Percentiles rank a stretch among this genome's conserved stretches.
Evolutionary conservation across 257 asterid species (phyloP).

Genomic region (Solanum paucissectum): DNA sequence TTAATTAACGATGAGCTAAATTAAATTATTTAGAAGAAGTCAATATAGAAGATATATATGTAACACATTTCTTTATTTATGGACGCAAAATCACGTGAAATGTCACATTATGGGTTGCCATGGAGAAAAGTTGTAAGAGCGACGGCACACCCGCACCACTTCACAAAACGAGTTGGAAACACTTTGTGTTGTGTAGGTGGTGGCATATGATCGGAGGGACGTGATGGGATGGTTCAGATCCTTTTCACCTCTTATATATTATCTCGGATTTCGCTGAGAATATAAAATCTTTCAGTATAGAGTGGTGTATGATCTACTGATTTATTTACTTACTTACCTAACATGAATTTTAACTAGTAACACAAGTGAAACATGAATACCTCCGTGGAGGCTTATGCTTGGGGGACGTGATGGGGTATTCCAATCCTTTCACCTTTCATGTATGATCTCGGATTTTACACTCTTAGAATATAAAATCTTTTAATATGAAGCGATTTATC

Average conservation of each 20-base stretch:
- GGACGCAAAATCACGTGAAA: slow-evolving; percentile 25
- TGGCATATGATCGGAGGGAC: background rate
- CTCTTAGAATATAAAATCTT: background rate
- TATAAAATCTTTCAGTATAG: background rate
- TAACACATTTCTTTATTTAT: background rate
- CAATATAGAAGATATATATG: slow-evolving; percentile 1
- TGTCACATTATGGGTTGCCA: slow-evolving; percentile 5
- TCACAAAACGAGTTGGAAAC: background rate
- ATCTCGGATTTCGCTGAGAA: background rate
- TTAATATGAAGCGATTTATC: background rate
- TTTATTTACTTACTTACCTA: background rate
- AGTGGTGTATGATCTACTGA: background rate
- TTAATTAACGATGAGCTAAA: background rate
- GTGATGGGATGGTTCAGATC: background rate
- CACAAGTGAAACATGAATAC: background rate
- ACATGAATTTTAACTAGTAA: background rate
- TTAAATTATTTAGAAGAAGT: background rate
- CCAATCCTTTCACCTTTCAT: background rate
- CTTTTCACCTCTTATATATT: background rate
- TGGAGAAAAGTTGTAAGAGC: background rate
- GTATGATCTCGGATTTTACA: background rate
- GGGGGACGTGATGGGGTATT: background rate
- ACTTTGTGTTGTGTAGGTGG: background rate
- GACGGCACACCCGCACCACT: background rate
- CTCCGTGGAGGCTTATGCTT: background rate